These are phyloP conservation scores for Oxytropis ochrocephala DNA, from an alignment of 306 rosid genomes.

Conservation along the genomic window DNA sequence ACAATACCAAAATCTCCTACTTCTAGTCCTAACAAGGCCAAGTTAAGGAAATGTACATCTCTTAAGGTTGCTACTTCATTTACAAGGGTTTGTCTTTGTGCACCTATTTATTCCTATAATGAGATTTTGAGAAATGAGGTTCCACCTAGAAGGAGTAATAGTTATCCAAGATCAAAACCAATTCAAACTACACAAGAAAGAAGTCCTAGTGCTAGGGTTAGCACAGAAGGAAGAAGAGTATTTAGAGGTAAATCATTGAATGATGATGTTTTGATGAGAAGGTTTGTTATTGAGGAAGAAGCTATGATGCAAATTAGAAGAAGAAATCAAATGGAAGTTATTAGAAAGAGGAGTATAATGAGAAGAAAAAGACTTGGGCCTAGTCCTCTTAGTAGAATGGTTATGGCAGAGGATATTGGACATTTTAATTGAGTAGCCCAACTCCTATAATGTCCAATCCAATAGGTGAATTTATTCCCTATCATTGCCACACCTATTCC, in stretches of 20 bases:
- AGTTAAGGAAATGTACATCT: conserved; percentile 76
- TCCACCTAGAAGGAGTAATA: conserved; percentile 84
- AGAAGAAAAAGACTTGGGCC: conserved; percentile 78
- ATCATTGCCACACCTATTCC: background rate
- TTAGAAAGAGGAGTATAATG: conserved; percentile 53
- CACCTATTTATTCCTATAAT: conserved; percentile 80
- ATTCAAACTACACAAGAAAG: conserved; percentile 35
- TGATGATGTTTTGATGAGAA: conserved; percentile 87
- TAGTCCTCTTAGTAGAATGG: conserved; percentile 87
- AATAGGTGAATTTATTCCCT: conserved; percentile 12
- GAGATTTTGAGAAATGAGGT: conserved; percentile 65
- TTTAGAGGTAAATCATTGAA: conserved; percentile 87
- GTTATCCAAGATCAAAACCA: conserved; percentile 71
- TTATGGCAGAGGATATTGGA: conserved; percentile 39
- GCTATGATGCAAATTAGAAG: conserved; percentile 94
- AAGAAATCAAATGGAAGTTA: conserved; percentile 84
- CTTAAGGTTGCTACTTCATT: conserved; percentile 72
- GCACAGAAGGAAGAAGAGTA: conserved; percentile 63
- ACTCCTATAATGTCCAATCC: conserved; percentile 16
- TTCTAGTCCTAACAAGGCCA: conserved; percentile 23
- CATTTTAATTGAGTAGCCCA: conserved; percentile 8
- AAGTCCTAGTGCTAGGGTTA: conserved; percentile 37
- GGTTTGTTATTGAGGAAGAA: conserved; percentile 88
- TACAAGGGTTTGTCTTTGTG: conserved; percentile 92
- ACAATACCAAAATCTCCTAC: conserved; percentile 37